A percentile compares a stretch with the other conserved stretches of the same genome.
Conservation (phyloP, 441 rosid species). For the Monsonia emarginata region DNA sequence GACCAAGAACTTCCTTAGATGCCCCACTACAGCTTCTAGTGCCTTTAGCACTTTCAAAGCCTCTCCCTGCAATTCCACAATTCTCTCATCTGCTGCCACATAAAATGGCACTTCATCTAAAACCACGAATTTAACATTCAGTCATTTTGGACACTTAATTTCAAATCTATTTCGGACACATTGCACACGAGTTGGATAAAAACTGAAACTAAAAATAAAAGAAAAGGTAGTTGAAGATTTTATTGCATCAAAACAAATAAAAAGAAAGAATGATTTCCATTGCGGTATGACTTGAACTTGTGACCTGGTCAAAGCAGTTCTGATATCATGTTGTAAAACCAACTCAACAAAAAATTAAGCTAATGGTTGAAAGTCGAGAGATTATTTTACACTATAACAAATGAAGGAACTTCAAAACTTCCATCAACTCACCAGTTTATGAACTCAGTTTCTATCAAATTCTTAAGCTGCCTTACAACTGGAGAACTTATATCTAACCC, state of each 20-base stretch:
- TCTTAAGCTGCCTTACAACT: not conserved
- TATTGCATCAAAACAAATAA: not conserved
- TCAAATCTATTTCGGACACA: too few species aligned
- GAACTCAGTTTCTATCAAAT: not conserved
- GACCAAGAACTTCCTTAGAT: constrained; percentile 58
- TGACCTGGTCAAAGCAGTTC: too few species aligned
- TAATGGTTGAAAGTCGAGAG: too few species aligned
- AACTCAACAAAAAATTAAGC: too few species aligned
- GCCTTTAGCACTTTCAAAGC: constrained; percentile 44
- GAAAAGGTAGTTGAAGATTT: not conserved
- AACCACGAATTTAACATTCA: constrained; percentile 3
- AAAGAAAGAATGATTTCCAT: not conserved
- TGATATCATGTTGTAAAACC: too few species aligned
- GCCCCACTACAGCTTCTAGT: constrained; percentile 48
- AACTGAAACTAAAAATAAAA: not conserved
- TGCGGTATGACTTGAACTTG: too few species aligned
- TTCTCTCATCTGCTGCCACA: constrained; percentile 44
- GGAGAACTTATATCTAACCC: not conserved
- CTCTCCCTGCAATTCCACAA: constrained; percentile 56
- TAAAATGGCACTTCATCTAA: constrained; percentile 49
- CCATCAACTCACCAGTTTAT: not conserved
- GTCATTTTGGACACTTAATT: not conserved
- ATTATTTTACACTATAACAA: too few species aligned
- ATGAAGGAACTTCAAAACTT: not conserved
- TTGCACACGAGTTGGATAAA: not conserved